Evolutionary conservation across 345 rosid species (phyloP).

Genomic region (Boechera divaricarpa): DNA sequence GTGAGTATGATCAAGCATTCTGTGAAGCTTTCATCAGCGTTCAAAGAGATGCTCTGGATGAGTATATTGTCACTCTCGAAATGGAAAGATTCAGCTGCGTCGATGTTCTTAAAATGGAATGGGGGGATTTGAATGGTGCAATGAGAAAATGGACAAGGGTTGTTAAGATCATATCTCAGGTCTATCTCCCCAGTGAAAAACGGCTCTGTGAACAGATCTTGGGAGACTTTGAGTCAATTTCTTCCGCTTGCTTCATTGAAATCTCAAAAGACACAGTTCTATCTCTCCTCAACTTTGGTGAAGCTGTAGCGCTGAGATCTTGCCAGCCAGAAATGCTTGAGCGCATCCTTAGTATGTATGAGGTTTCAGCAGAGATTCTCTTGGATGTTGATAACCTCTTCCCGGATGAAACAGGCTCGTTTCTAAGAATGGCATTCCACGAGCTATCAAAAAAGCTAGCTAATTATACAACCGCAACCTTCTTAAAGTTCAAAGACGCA

Average conservation of each 20-base stretch:
- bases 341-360: slow-evolving; percentile 73
- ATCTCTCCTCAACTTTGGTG: slow-evolving; percentile 73
- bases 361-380: slow-evolving; percentile 58
- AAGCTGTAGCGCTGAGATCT: slow-evolving; percentile 66
- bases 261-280: slow-evolving; percentile 56
- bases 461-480: slow-evolving; percentile 52
- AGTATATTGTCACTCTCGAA: slow-evolving; percentile 56
- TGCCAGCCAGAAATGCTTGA: slow-evolving; percentile 67
- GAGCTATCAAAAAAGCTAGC: slow-evolving; percentile 52
- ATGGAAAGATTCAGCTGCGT: slow-evolving; percentile 61
- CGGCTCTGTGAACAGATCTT: slow-evolving; percentile 65
- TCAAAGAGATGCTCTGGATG: slow-evolving; percentile 64
- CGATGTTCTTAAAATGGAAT: slow-evolving; percentile 62
- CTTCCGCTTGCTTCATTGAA: slow-evolving; percentile 56
- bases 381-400: slow-evolving; percentile 56
- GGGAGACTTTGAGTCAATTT: slow-evolving; percentile 52
- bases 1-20: slow-evolving; percentile 61
- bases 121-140: slow-evolving; percentile 55
- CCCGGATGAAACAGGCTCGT: slow-evolving; percentile 56
- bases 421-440: slow-evolving; percentile 60
- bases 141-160: slow-evolving; percentile 76
- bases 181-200: slow-evolving; percentile 67
- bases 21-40: slow-evolving; percentile 53
- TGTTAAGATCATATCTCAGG: slow-evolving; percentile 55
- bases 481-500: slow-evolving; percentile 55